These are phyloP conservation scores for Falciphora oryzae DNA, from an alignment of 2,329 filamentous ascomycete species.

Conservation along the genomic window DNA sequence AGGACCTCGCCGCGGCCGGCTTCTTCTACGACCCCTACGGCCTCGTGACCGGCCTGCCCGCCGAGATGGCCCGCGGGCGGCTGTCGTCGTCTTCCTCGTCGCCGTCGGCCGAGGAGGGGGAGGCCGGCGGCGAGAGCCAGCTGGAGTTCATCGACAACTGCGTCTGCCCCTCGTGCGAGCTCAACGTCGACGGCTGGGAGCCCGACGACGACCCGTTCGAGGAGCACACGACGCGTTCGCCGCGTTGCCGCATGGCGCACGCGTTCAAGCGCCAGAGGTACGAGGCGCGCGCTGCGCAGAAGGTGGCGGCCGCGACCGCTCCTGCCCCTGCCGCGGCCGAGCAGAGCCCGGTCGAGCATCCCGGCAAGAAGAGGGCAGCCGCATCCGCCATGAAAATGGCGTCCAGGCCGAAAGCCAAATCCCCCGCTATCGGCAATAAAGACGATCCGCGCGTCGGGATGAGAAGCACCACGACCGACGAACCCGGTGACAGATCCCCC, in stretches of 20 bases:
- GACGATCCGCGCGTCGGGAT: not conserved
- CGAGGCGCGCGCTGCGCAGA: not conserved
- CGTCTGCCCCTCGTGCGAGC: conserved; percentile 7
- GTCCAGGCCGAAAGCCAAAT: not conserved
- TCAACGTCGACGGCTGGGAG: conserved; percentile 5
- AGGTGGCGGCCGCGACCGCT: not conserved
- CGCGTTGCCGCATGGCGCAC: not conserved
- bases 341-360: not conserved
- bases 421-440: no score
- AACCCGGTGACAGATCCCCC: not conserved
- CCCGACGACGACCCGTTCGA: conserved; percentile 8
- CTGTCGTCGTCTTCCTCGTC: no score
- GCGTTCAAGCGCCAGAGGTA: conserved; percentile 1
- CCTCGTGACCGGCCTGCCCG: not conserved
- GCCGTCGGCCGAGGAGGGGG: no score
- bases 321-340: not conserved
- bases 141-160: not conserved
- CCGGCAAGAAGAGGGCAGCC: not conserved
- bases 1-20: not conserved
- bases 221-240: not conserved
- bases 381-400: no score
- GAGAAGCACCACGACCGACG: not conserved
- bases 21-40: conserved; percentile 2
- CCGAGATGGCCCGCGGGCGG: not conserved
- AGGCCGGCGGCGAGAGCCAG: not conserved